These are phyloP conservation scores for Cercospora citrullina DNA, from an alignment of 2,329 filamentous ascomycete genomes.

Conservation along the genomic window DNA sequence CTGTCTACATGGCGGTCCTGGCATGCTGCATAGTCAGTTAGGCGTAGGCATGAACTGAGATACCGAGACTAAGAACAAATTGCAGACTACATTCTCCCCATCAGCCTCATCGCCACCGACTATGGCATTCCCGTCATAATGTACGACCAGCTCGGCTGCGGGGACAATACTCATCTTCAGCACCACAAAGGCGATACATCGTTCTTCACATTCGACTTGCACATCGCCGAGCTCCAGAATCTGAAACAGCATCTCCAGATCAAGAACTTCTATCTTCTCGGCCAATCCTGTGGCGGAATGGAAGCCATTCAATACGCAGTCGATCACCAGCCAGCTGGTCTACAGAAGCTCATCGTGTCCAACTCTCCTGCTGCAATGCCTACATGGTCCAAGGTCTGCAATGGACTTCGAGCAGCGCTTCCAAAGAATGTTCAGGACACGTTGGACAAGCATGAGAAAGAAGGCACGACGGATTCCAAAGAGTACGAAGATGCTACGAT, in stretches of 20 bases:
- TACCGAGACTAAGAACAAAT: not conserved
- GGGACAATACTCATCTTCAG: constrained; percentile 50
- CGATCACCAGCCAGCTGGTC: constrained; percentile 36
- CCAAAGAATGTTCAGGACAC: constrained; percentile 36
- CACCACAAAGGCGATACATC: constrained; percentile 47
- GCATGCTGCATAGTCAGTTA: constrained; percentile 39
- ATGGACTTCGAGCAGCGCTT: constrained; percentile 30
- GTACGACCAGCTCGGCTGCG: constrained; percentile 58
- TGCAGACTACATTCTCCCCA: constrained; percentile 37
- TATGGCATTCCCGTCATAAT: constrained; percentile 50
- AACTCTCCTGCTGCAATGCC: constrained; percentile 35
- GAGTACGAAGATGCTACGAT: constrained; percentile 39
- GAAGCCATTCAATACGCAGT: constrained; percentile 48
- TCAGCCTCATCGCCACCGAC: constrained; percentile 41
- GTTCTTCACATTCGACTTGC: constrained; percentile 54
- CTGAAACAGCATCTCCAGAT: constrained; percentile 48
- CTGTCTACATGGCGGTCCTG: constrained; percentile 50
- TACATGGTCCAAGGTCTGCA: constrained; percentile 35
- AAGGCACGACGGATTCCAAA: constrained; percentile 34
- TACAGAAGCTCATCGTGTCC: constrained; percentile 42
- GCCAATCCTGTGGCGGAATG: constrained; percentile 58
- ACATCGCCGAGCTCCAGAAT: constrained; percentile 53
- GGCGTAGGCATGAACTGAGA: fast-evolving
- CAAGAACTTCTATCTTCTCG: constrained; percentile 47
- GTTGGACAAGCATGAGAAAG: constrained; percentile 34